Conservation (phyloP, 2,329 filamentous ascomycete species). For the Coniella lustricola region DNA sequence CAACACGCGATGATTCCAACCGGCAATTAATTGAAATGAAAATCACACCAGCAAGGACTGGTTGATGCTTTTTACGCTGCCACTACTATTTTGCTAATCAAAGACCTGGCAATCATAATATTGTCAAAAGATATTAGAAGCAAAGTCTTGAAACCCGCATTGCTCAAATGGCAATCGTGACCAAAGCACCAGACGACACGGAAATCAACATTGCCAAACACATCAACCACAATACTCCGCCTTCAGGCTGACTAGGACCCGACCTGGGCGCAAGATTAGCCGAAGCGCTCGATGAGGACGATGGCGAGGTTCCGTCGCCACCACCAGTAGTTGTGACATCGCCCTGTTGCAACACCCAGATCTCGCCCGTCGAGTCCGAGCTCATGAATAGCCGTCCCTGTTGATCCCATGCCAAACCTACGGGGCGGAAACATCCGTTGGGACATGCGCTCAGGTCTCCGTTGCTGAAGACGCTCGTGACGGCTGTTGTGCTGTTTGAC, state of each 20-base stretch:
- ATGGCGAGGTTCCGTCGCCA: not conserved
- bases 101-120: no score
- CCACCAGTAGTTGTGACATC: constrained; percentile 13
- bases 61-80: no score
- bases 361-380: constrained; percentile 58
- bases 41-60: no score
- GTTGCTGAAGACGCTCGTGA: constrained; percentile 49
- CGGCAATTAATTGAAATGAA: no score
- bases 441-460: constrained; percentile 46
- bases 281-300: constrained; percentile 7
- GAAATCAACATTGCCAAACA: constrained; percentile 16
- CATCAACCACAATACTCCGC: constrained; percentile 13
- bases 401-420: constrained; percentile 46
- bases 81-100: no score
- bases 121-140: no score
- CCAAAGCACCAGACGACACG: constrained; percentile 17
- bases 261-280: constrained; percentile 17
- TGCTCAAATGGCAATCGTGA: constrained; percentile 2
- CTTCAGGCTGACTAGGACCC: constrained; percentile 9
- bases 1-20: no score
- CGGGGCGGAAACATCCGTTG: constrained; percentile 53
- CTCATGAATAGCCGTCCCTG: constrained; percentile 54
- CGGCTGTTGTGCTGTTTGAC: constrained; percentile 37
- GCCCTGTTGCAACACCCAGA: constrained; percentile 44
- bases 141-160: no score